A percentile compares a stretch with the other conserved stretches of the same genome.
Evolutionary conservation across 345 rosid species (phyloP).

Genomic region (Gossypium bickii): DNA sequence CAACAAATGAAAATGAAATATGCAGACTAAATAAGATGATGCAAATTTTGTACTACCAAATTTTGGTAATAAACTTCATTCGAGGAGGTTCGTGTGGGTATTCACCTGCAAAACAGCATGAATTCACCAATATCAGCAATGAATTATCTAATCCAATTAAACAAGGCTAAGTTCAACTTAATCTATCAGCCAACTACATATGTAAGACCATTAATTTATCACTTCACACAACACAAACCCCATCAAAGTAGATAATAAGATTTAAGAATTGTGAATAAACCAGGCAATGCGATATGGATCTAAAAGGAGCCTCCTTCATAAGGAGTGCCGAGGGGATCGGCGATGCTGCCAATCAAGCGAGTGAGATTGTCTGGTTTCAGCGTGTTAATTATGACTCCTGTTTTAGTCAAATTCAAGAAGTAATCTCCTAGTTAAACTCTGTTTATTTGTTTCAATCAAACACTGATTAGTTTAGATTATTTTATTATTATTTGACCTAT

Average conservation of each 20-base stretch:
- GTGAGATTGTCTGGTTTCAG: constrained; percentile 66
- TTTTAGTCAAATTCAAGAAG: no score
- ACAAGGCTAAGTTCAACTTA: background rate
- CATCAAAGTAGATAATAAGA: no score
- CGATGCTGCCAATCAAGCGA: constrained; percentile 69
- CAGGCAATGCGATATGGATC: constrained; percentile 51
- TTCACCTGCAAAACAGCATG: constrained; percentile 63
- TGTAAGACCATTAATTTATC: no score
- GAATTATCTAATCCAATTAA: background rate
- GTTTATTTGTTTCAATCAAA: no score
- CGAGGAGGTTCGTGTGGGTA: constrained; percentile 99
- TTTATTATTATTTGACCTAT: no score
- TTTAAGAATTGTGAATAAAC: background rate
- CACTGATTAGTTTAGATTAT: no score
- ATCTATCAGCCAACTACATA: background rate
- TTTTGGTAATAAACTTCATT: constrained; percentile 94
- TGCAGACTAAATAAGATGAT: constrained; percentile 1
- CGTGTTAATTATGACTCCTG: no score
- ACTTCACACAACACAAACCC: no score
- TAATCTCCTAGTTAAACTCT: no score
- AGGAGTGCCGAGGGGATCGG: constrained; percentile 85
- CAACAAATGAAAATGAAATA: background rate
- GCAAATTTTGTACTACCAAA: constrained; percentile 60
- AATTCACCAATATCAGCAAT: constrained; percentile 10
- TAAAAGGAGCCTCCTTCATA: constrained; percentile 90